Percentiles rank a stretch among this genome's conserved stretches.
Conservation (phyloP, 352 stramenopile genomes). For the Bremia lactucae region DNA sequence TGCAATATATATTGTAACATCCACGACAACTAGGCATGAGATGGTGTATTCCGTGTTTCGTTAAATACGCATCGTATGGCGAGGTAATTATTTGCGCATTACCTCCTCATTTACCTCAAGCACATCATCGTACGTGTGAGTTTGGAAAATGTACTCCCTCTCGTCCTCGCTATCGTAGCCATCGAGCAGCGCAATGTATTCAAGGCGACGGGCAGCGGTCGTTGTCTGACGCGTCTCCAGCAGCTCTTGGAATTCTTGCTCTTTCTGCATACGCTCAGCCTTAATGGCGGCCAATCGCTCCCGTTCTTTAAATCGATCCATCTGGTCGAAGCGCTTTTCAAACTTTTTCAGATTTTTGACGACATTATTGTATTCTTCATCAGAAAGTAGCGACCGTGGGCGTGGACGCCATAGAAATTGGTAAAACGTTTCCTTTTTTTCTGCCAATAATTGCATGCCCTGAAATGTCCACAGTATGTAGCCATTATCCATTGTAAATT, state of each 20-base stretch:
- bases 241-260: slow-evolving; percentile 65
- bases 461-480: slow-evolving; percentile 98
- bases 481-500: slow-evolving; percentile 98
- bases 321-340: slow-evolving; percentile 83
- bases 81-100: slow-evolving; percentile 41
- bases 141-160: slow-evolving; percentile 76
- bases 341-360: slow-evolving; percentile 98
- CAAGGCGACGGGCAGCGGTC: slow-evolving; percentile 24
- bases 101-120: slow-evolving; percentile 60
- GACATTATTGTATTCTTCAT: slow-evolving; percentile 89
- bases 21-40: slow-evolving; percentile 3
- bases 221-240: slow-evolving; percentile 29
- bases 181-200: slow-evolving; percentile 57
- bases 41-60: slow-evolving; percentile 1
- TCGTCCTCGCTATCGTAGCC: slow-evolving; percentile 82
- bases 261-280: slow-evolving; percentile 56
- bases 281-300: slow-evolving; percentile 55
- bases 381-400: slow-evolving; percentile 88
- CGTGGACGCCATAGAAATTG: slow-evolving; percentile 87
- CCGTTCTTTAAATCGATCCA: slow-evolving; percentile 76
- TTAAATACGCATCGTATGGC: slow-evolving; percentile 18
- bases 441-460: slow-evolving; percentile 88
- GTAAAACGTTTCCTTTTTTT: slow-evolving; percentile 97
- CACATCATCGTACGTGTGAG: slow-evolving; percentile 60
- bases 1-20: no score